A percentile compares a stretch with the other conserved stretches of the same genome.
These are phyloP conservation scores for Rhodotorula mucilaginosa DNA, from an alignment of 1,284 basidiomycete species.

Conservation along the genomic window DNA sequence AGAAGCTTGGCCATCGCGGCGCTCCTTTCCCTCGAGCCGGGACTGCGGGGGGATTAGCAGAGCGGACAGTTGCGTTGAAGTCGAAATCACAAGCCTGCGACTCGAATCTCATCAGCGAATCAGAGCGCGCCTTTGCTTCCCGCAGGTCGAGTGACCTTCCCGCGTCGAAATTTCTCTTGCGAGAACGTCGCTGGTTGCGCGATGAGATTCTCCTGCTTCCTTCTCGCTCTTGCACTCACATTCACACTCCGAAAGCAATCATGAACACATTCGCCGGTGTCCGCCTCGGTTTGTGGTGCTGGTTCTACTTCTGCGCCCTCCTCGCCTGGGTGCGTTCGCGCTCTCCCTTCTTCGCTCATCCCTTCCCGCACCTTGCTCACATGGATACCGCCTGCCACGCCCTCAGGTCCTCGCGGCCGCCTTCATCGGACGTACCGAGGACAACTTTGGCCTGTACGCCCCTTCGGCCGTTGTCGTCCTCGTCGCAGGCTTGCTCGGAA, in stretches of 20 bases:
- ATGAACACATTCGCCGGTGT: background rate
- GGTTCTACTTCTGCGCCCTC: background rate
- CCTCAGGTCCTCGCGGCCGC: slow-evolving; percentile 20
- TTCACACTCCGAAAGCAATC: background rate
- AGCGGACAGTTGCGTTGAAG: too few relatives aligned
- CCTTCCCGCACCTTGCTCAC: background rate
- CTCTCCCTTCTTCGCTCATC: background rate
- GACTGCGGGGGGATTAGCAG: background rate
- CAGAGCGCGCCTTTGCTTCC: too few relatives aligned
- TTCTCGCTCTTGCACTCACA: background rate
- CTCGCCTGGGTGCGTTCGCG: background rate
- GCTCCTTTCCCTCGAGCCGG: background rate
- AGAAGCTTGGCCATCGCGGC: slow-evolving; percentile 19
- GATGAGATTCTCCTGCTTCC: background rate
- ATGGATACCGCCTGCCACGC: slow-evolving; percentile 10
- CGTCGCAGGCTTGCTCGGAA: slow-evolving; percentile 1
- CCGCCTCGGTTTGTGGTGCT: background rate
- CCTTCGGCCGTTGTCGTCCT: background rate
- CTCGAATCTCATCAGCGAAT: too few relatives aligned
- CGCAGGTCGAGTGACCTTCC: too few relatives aligned
- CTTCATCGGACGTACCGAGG: slow-evolving; percentile 17
- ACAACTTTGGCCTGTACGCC: slow-evolving; percentile 11
- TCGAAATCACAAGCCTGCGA: too few relatives aligned
- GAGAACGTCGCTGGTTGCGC: too few relatives aligned
- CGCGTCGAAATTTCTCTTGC: too few relatives aligned